Percentiles rank a stretch among this genome's conserved stretches.
Conservation (phyloP, 352 stramenopile genomes). For the Globisporangium nunn region DNA sequence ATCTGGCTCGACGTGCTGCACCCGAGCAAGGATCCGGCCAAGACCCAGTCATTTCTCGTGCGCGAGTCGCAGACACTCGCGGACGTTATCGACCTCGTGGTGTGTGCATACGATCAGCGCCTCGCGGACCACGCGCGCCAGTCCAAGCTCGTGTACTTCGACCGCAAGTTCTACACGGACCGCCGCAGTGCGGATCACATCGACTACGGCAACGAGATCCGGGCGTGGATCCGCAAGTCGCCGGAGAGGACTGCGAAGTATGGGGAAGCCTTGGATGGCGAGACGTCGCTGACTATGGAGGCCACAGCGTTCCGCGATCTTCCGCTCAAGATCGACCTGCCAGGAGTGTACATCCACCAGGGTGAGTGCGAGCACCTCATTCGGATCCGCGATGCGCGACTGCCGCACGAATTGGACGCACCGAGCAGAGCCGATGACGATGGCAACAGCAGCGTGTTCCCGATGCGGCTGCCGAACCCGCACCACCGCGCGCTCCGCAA, state of each 20-base stretch:
- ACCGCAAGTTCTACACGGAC: slow-evolving; percentile 53
- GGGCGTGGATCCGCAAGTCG: slow-evolving; percentile 42
- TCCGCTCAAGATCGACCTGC: slow-evolving; percentile 42
- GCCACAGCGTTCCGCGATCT: slow-evolving; percentile 43
- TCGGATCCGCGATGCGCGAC: slow-evolving; percentile 49
- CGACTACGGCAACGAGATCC: slow-evolving; percentile 54
- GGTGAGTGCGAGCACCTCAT: slow-evolving; percentile 74
- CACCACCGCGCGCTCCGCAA: slow-evolving; percentile 44
- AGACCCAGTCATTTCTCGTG: slow-evolving; percentile 71
- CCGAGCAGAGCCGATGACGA: not conserved
- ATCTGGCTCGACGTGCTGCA: slow-evolving; percentile 72
- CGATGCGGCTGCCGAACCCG: slow-evolving; percentile 51
- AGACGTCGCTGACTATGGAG: slow-evolving; percentile 21
- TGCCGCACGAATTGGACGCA: slow-evolving; percentile 47
- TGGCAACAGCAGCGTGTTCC: slow-evolving; percentile 30
- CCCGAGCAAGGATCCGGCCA: slow-evolving; percentile 50
- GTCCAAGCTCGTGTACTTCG: slow-evolving; percentile 63
- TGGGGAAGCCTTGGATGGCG: slow-evolving; percentile 5
- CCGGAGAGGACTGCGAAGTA: slow-evolving; percentile 26
- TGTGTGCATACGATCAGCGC: slow-evolving; percentile 59
- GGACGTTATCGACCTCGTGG: slow-evolving; percentile 52
- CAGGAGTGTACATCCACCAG: slow-evolving; percentile 66
- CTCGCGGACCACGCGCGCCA: slow-evolving; percentile 26
- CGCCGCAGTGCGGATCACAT: slow-evolving; percentile 21
- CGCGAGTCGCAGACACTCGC: slow-evolving; percentile 43